Evolutionary conservation across 495 filamentous ascomycete species (phyloP), one percentile per base, ranked within the genome.

Genomic region (Penicillium samsonianum): DNA sequence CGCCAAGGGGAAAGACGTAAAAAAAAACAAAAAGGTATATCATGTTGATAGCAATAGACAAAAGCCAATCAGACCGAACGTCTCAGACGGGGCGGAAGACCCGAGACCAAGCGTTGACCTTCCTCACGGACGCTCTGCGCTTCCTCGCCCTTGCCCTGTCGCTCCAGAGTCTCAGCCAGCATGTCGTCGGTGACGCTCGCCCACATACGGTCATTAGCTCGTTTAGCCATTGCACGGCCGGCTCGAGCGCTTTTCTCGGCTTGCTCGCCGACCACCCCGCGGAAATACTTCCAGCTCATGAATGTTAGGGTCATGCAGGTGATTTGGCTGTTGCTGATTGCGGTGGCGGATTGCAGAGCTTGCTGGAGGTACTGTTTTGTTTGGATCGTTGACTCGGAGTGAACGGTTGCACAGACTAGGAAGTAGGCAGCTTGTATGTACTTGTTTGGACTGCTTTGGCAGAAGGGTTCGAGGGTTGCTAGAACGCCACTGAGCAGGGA

Each of bases 221-320:
- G 88, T 65, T 83, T 84, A 5, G 92, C 90, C 77, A 93, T 85
- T 14, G 80, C 82, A 51, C 84, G 77, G 28, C 84, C 89, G 0
- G 92, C 91, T 42, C 82, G 80, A 0, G 89, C 90, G 59, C 88
- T 89, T 76, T 96, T 97, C 60, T 95, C 85, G 2, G 93, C 89
- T 73, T 98, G 93, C 55, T 91, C 91, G 35, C 90, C 91, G 3
- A 96, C 84, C 12, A 93, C 88, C 30, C 87, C 88, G 25, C 84
- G 80, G 75, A 97, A 98, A 69, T 98, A 91, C 44, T 85, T 82
- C 68, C 78, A 82, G 62, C 88, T 87, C 90, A 98, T 92, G 61
- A 95, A 84, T 59, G 83, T 91, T 40, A 99, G 79, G 5, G 87
- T 84, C 59, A 97, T 90, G 59, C 85, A 88, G 9, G 90, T 80